Conservation (phyloP, 2,329 filamentous ascomycete species). For the Trichophyton simii region DNA sequence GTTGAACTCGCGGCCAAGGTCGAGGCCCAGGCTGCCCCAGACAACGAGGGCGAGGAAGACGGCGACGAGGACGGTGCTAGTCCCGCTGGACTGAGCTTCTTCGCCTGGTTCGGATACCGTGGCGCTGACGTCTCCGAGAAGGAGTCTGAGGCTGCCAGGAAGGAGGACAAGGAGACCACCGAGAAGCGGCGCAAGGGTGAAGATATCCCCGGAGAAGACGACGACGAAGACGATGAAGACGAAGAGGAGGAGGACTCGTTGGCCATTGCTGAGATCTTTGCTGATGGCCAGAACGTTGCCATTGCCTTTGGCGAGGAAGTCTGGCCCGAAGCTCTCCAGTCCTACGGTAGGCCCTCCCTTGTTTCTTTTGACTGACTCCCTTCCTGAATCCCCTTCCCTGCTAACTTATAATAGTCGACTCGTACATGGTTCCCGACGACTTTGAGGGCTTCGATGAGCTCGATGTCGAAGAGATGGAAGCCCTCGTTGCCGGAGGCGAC, state of each 20-base stretch:
- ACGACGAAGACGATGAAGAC: conserved; percentile 44
- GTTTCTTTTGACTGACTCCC: not conserved
- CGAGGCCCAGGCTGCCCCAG: conserved; percentile 25
- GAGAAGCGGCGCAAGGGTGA: conserved; percentile 39
- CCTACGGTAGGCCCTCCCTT: conserved; percentile 58
- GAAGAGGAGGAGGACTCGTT: conserved; percentile 51
- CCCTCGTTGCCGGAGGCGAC: conserved; percentile 30
- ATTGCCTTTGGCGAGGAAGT: conserved; percentile 73
- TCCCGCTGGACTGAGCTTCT: conserved; percentile 64
- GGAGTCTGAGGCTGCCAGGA: conserved; percentile 52
- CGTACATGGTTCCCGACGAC: conserved; percentile 57
- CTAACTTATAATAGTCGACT: conserved; percentile 44
- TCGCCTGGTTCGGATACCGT: conserved; percentile 75
- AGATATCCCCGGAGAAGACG: conserved; percentile 36
- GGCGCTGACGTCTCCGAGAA: conserved; percentile 58
- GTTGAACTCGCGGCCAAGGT: conserved; percentile 36
- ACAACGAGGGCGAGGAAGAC: conserved; percentile 27
- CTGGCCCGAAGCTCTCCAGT: conserved; percentile 77
- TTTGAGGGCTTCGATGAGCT: conserved; percentile 32
- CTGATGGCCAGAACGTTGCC: conserved; percentile 73
- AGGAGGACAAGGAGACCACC: conserved; percentile 49
- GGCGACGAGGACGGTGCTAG: conserved; percentile 35
- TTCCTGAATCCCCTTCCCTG: not conserved
- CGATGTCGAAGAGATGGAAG: conserved; percentile 42
- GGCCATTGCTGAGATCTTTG: conserved; percentile 69